Base-by-base conservation (phyloP, 257 asterid genomes). In the Salvia splendens region DNA sequence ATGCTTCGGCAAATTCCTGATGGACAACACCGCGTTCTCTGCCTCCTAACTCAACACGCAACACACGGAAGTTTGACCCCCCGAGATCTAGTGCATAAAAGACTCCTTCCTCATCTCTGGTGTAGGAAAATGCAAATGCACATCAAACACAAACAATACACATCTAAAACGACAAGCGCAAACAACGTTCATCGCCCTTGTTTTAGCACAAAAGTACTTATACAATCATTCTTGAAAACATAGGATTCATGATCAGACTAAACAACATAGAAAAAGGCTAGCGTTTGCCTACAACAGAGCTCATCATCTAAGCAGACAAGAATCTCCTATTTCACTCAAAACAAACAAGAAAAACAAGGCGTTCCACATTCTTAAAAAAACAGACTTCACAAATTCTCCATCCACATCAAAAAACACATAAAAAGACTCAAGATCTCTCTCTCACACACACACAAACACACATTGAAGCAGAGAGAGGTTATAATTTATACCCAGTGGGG, bases 71-170 rank as follows among this genome's bases (percentile, higher is more conserved):
- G 73, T 92, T 92, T 30, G 98, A 89, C 38, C 98, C 98, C 55
- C 98, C 98, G 47, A 92, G 97, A 84, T 92, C 98, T 77, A 93
- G 75, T 42, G 97, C 97, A 72, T 93, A 93, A 79, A 71, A 93
- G 38, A 89, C 87, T 54, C 98, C 98, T 58, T 80, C 89, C 85
- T 93, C 98, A 12, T 85, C 92, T 40, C 98, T 93, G 70, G 41
- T 36, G 49, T 65, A 54, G 30, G 33, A 11, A 6, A 60, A 53
- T 45, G 49, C 36, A 7, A 54, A 55, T 45, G 28, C 46, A 28
- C 61, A 63, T 38, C 63, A 68, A 24, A n/a, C 33, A 28, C 38
- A 30, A 64, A 28, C 1, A 46, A n/a, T 1, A 38, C n/a, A 45
- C 36, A 12, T 48, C 24, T 4, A 12, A 58, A 42, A 43, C 30